Evolutionary conservation across 228 moss, liverwort and hornwort genomes (phyloP).

Genomic region (Sphagnum fallax): DNA sequence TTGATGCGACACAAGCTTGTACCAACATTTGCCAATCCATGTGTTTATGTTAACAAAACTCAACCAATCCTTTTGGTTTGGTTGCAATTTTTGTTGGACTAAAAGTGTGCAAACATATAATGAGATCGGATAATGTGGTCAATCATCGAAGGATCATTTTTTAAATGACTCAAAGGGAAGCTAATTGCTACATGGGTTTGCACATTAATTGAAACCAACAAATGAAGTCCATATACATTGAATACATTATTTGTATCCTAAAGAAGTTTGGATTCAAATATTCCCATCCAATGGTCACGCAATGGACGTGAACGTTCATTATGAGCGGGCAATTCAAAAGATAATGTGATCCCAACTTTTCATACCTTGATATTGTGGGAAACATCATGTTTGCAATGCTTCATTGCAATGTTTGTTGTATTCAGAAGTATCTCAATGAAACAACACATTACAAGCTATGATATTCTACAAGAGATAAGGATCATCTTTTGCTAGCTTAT

Average conservation of each 20-base stretch:
- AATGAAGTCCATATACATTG: not conserved
- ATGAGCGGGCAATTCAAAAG: not conserved
- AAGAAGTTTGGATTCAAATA: not conserved
- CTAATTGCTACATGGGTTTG: conserved; percentile 7
- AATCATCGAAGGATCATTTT: not conserved
- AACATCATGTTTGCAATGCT: not conserved
- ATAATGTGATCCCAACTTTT: not conserved
- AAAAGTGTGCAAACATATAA: not conserved
- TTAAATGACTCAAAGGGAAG: too few relatives aligned
- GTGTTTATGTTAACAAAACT: not conserved
- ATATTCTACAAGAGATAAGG: not conserved
- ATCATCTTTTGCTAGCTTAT: not conserved
- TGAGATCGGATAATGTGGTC: too few relatives aligned
- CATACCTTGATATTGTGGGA: not conserved
- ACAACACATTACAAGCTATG: not conserved
- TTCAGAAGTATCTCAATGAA: not conserved
- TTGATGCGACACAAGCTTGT: not conserved
- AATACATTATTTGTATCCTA: not conserved
- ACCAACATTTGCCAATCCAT: not conserved
- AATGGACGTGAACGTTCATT: not conserved
- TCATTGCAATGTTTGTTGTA: not conserved
- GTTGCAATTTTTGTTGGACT: not conserved
- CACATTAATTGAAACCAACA: not conserved
- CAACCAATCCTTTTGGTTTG: not conserved
- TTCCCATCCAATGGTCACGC: not conserved